A percentile compares a stretch with the other conserved stretches of the same genome.
Conservation (phyloP, 352 stramenopile genomes). For the Pythium volutum region DNA sequence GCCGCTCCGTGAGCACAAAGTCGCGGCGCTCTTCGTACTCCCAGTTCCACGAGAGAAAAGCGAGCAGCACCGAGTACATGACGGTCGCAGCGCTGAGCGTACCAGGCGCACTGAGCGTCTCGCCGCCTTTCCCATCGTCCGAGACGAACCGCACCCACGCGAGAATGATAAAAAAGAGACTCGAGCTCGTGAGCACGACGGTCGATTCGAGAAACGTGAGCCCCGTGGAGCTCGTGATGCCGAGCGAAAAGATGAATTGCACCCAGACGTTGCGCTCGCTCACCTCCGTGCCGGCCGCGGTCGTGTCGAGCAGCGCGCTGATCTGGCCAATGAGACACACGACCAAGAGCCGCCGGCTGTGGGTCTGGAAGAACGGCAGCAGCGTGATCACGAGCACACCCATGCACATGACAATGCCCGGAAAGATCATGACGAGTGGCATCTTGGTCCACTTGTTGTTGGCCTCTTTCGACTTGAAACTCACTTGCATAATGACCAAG, state of each 20-base stretch:
- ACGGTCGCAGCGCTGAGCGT: slow-evolving; percentile 71
- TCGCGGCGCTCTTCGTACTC: slow-evolving; percentile 86
- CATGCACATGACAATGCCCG: slow-evolving; percentile 73
- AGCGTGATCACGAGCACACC: slow-evolving; percentile 66
- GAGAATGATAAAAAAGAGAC: slow-evolving; percentile 74
- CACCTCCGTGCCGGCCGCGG: slow-evolving; percentile 62
- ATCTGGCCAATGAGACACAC: slow-evolving; percentile 75
- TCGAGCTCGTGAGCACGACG: slow-evolving; percentile 49
- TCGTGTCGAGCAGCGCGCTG: slow-evolving; percentile 72
- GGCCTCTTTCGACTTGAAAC: slow-evolving; percentile 69
- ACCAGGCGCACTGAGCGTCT: slow-evolving; percentile 57
- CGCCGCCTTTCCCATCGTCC: slow-evolving; percentile 13
- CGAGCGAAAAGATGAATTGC: slow-evolving; percentile 83
- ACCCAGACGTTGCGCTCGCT: slow-evolving; percentile 84
- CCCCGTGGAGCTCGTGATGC: slow-evolving; percentile 78
- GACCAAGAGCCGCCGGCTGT: slow-evolving; percentile 45
- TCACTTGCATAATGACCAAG: slow-evolving; percentile 85
- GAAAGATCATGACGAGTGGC: slow-evolving; percentile 79
- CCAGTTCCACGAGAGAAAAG: slow-evolving; percentile 84
- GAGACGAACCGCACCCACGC: slow-evolving; percentile 58
- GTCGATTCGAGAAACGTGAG: slow-evolving; percentile 71
- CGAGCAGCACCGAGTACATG: slow-evolving; percentile 76
- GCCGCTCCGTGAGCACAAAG: slow-evolving; percentile 75
- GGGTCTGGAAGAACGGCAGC: slow-evolving; percentile 53
- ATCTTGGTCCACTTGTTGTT: slow-evolving; percentile 64